Evolutionary conservation across 305 asterid genomes (phyloP), one percentile per base, ranked within the genome.

Genomic region (Withania somnifera): DNA sequence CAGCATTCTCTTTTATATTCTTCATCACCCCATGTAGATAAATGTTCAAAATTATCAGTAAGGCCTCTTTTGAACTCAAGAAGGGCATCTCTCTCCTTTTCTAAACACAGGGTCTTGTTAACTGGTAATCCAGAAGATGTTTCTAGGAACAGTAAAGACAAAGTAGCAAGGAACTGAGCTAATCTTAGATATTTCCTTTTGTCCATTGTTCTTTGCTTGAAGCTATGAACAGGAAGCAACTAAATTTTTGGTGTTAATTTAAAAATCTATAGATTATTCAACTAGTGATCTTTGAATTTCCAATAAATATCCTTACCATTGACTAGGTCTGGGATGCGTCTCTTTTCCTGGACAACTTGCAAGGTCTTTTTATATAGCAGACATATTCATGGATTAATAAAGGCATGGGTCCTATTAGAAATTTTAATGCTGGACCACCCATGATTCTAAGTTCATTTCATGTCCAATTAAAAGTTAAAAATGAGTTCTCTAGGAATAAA

Each of bases 41-140:
- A 82, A 56, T 42, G 2, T 9, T 40, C 85, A 45, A 52, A 54
- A 34, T 64, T 67, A 60, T 85, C 84, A 1, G n/a, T 11, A 47
- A 87, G 80, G 60, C 79, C 83, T 75, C 77, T 5, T 73, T 84
- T 86, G 71, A 87, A 79, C 26, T 60, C 56, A 7, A 88, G 84
- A 66, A 88, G 91, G 13, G 84, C 89, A 11, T 71, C 50, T 69
- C 85, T 81, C 64, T 86, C 87, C 24, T 47, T 79, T 20, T 69
- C 79, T 7, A 45, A 9, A 77, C 88, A 85, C 34, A 47, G 38
- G 57, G 54, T 78, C 22, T 47, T 73, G 79, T 26, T 73, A 73
- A 32, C 42, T 26, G 17, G 15, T 47, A 26, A 73, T 73, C 58
- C 79, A 7, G 47, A 73, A 47, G 79, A 30, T 73, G 42, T 73